Evolutionary conservation across 164 flowering plant genomes (phyloP), one percentile per base, ranked within the genome.

Genomic region (Liriodendron chinense): DNA sequence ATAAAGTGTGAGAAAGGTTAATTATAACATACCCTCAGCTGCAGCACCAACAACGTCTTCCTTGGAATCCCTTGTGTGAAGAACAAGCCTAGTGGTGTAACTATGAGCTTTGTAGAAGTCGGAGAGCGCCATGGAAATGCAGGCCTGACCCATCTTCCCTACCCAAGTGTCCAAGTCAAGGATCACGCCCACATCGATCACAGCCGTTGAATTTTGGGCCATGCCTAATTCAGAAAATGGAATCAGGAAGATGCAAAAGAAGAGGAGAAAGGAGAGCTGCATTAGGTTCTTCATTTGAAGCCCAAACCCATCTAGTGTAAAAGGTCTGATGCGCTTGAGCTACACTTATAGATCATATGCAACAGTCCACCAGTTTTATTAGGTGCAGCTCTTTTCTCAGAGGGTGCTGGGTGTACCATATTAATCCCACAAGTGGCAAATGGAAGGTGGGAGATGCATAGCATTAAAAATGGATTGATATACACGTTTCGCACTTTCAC

Each of bases 81-180:
- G 66, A 48, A 48, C 28, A 21, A 78, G 68, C 69, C 59, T 72
- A 1, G 76, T 78, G 9, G 3, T 57, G 73, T 73, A 34, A 49
- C 48, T 74, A 50, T 56, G 74, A 18, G 63, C 12, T 10, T 10
- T 9, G 20, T 73, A 74, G 77, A 78, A 74, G 50, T 78, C 77
- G 2, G 66, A 64, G 53, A 69, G 53, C 0, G 80, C 80, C 80
- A 78, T 78, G 25, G 69, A 25, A 20, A 78, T 69, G 65, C 80
- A 74, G 64, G 24, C 68, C 26, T 49, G 7, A 14, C 49, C 16
- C 65, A 74, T 65, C 64, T 70, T 74, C 26, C 80, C 80, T 21
- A 68, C 50, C 53, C 26, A 13, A 21, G 75, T 50, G 5, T 59
- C 66, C 72, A 77, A 67, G 25, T 68, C 76, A 68, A 72, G 72